phyloP scores from a whole-genome alignment of 2,329 filamentous ascomycete species.

The Furcasterigmium sp. region DNA sequence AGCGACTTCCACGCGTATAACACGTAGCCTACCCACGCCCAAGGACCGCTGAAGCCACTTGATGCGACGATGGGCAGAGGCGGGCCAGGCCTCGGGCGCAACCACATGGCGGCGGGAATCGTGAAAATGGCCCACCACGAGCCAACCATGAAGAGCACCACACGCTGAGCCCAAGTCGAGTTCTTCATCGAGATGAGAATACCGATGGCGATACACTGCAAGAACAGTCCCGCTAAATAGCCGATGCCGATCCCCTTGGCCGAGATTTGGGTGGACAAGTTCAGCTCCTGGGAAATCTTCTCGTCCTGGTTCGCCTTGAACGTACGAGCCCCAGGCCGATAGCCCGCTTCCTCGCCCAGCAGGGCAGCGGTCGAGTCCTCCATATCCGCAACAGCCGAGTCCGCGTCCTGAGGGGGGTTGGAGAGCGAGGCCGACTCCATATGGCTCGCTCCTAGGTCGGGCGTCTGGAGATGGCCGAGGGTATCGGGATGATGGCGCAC shows the following conservation, averaged over 20 bases:
- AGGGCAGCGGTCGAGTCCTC: slow-evolving; percentile 42
- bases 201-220: slow-evolving; percentile 77
- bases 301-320: slow-evolving; percentile 38
- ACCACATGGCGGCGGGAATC: slow-evolving; percentile 80
- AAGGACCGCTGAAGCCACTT: slow-evolving; percentile 28
- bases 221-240: slow-evolving; percentile 78
- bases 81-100: slow-evolving; percentile 83
- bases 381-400: slow-evolving; percentile 19
- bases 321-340: slow-evolving; percentile 18
- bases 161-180: slow-evolving; percentile 76
- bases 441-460: slow-evolving; percentile 22
- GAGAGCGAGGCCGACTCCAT: slow-evolving; percentile 29
- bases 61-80: slow-evolving; percentile 49
- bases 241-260: slow-evolving; percentile 91
- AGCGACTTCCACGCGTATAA: slow-evolving; percentile 82
- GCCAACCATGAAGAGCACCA: slow-evolving; percentile 83
- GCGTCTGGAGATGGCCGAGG: slow-evolving; percentile 16
- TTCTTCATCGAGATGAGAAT: slow-evolving; percentile 70
- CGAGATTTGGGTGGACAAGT: slow-evolving; percentile 84
- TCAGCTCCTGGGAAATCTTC: slow-evolving; percentile 61
- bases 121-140: slow-evolving; percentile 92
- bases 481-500: slow-evolving; percentile 74
- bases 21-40: slow-evolving; percentile 65
- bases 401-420: slow-evolving; percentile 23
- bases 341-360: slow-evolving; percentile 24